A percentile compares a stretch with the other conserved stretches of the same genome.
Evolutionary conservation across 352 stramenopile genomes (phyloP).

Genomic region (Pythium sukuiense): DNA sequence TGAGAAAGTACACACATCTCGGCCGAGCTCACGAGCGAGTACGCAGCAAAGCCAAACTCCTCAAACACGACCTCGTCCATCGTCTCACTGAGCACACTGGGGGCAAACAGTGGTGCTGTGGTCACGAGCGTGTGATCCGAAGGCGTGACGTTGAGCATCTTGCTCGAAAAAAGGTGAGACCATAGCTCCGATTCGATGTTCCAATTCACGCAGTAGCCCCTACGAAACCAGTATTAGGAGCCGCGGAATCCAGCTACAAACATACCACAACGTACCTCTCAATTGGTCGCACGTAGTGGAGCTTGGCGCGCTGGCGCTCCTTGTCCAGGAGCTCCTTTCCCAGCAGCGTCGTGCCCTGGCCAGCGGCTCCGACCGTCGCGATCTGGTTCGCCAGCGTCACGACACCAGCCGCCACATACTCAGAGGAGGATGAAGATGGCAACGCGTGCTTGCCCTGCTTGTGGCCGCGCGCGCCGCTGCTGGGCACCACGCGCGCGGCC

Average conservation of each 20-base stretch:
- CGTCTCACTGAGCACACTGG: slow-evolving; percentile 52
- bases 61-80: slow-evolving; percentile 87
- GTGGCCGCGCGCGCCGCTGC: slow-evolving; percentile 3
- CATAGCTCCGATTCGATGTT: slow-evolving; percentile 72
- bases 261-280: slow-evolving; percentile 22
- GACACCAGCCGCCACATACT: not conserved
- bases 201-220: slow-evolving; percentile 84
- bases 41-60: slow-evolving; percentile 60
- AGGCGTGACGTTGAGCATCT: slow-evolving; percentile 52
- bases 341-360: slow-evolving; percentile 31
- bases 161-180: slow-evolving; percentile 47
- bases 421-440: not conserved
- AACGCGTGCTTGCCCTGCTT: slow-evolving; percentile 5
- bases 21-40: slow-evolving; percentile 46
- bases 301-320: slow-evolving; percentile 42
- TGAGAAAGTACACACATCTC: slow-evolving; percentile 73
- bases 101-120: slow-evolving; percentile 61
- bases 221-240: slow-evolving; percentile 20
- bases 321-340: slow-evolving; percentile 54
- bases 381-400: slow-evolving; percentile 56
- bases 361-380: slow-evolving; percentile 27
- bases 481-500: slow-evolving; percentile 39
- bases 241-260: slow-evolving; percentile 1
- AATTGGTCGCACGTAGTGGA: slow-evolving; percentile 27
- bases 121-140: slow-evolving; percentile 52